Base-by-base conservation (phyloP, 352 stramenopile species). In the Phytophthora pluvialis region DNA sequence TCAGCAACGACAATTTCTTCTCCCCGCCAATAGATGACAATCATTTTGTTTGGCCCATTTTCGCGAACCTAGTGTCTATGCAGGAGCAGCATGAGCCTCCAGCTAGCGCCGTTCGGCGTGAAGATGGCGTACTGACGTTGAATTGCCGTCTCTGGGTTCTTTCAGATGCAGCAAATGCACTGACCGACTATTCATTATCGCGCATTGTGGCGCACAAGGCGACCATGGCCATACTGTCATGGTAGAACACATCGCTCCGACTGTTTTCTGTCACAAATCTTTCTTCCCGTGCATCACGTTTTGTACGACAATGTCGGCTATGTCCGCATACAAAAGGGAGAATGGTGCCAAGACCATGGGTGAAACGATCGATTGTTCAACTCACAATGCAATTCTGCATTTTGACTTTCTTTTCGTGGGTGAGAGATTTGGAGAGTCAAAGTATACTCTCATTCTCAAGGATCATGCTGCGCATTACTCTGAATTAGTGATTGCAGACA, bases 141-240 rank as follows among this genome's bases (percentile, higher is more conserved):
- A 8, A 21, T 21, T 15, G 43, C 13, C 12, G 16, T 7, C 9
- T 60, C 12, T 51, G 39, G 51, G 18, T 60, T 11, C 35, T 35
- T 26, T 5, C 9, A 5, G 10, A 47, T 3, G 47, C 55, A 43
- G 5, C 5, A 39, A 49, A 25, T 38, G 55, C 16, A 35, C 35
- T 33, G 7, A 47, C 26, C 55, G 55, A 18, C 9, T 64, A 16
- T 64, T 53, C 29, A 56, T 64, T 16, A 38, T 64, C 16, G 38
- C 9, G 4, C 31, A 3, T 9, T 5, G 31, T 35, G 31, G 6
- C 10, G 31, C 31, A 35, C 31, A 35, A 35, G 31, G n/a, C 31
- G 6, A 4, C 10, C 10, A 9, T 10, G 31, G 10, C 6, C 3
- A 35, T 35, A 9, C 31, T 10, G 31, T 9, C 7, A 35, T 35